Evolutionary conservation across 1,139 yeast species (phyloP), one percentile per base, ranked within the genome.

Genomic region (Magnusiomyces tetraspermus): DNA sequence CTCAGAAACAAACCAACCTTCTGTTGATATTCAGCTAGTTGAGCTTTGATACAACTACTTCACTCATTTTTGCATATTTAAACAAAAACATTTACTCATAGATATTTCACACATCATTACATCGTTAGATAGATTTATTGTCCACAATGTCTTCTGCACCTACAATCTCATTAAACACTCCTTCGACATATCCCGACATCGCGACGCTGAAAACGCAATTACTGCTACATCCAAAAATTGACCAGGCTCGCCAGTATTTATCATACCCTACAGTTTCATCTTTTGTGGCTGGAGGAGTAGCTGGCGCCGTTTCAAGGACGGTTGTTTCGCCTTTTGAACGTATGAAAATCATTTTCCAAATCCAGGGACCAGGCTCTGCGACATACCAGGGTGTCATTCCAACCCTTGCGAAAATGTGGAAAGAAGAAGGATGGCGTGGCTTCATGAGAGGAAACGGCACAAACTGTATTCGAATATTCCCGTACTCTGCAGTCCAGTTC

Each of bases 291-390:
- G 90, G 90, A 22, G 89, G 89, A 3, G 71, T 85, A 4, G 97
- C 97, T 0, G 98, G 97, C 4, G 96, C 96, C 0, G 80, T 89
- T 1, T 85, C 95, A 0, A 74, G 98, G 53, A 92, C 98, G 0
- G 90, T 85, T 1, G 97, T 90, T 5, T 86, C 96, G 2, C 98
- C 98, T 0, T 81, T 92, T 68, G 98, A 92, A 67, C 75, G 98
- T 59, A 95, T 95, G 61, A 92, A 92, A 69, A 94, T 92, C 58
- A 69, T 92, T 44, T 79, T 89, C 60, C 98, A 92, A 67, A 80
- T 92, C 43, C 97, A 92, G 68, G 90, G 90, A 1, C 84, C 85
- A 1, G 85, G 84, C 1, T 70, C 71, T 17, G 76, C 78, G 23
- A 55, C 60, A 26, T 83, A 85, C 60, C 72, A 74, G 37, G 96